Percentiles rank a stretch among this genome's conserved stretches.
phyloP scores from a whole-genome alignment of 208 protist species.

The Acanthamoeba sp. region DNA sequence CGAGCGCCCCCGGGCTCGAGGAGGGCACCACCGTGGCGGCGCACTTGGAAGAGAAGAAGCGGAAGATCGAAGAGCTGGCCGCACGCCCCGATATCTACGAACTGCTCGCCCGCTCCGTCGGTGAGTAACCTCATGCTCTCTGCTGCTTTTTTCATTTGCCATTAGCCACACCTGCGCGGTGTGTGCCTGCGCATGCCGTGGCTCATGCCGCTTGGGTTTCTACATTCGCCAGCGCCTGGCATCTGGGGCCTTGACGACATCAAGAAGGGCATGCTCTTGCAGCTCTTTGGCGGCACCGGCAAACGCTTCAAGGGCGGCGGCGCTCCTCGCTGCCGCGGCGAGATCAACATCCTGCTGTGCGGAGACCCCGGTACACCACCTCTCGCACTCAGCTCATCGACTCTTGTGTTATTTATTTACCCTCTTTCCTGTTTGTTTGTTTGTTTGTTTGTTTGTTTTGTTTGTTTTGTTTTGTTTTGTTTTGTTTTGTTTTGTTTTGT shows the following conservation, averaged over 20 bases:
- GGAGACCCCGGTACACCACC: slow-evolving; percentile 97
- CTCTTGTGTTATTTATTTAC: too few species aligned
- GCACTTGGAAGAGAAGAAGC: slow-evolving; percentile 66
- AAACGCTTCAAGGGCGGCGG: slow-evolving; percentile 91
- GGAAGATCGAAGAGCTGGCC: slow-evolving; percentile 83
- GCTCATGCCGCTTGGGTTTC: too few species aligned
- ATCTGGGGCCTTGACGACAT: slow-evolving; percentile 99
- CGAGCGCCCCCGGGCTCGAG: not conserved
- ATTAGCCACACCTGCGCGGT: too few species aligned
- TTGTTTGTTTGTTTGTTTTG: too few species aligned
- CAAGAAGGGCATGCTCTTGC: slow-evolving; percentile 98
- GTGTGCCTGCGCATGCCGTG: too few species aligned
- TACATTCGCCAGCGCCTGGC: slow-evolving; percentile 95
- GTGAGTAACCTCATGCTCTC: slow-evolving; percentile 62
- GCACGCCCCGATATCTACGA: slow-evolving; percentile 95
- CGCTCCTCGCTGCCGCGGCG: slow-evolving; percentile 88
- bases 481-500: too few species aligned
- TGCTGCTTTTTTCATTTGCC: too few species aligned
- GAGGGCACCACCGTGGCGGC: slow-evolving; percentile 42
- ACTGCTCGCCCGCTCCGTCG: slow-evolving; percentile 94
- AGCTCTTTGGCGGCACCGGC: slow-evolving; percentile 98
- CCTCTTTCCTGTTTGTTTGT: too few species aligned
- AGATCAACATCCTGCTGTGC: slow-evolving; percentile 99
- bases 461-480: too few species aligned
- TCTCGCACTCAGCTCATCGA: not conserved